Percentiles rank a stretch among this genome's conserved stretches.
Evolutionary conservation across 139 green algal genomes (phyloP).

Genomic region (Micractinium conductrix): DNA sequence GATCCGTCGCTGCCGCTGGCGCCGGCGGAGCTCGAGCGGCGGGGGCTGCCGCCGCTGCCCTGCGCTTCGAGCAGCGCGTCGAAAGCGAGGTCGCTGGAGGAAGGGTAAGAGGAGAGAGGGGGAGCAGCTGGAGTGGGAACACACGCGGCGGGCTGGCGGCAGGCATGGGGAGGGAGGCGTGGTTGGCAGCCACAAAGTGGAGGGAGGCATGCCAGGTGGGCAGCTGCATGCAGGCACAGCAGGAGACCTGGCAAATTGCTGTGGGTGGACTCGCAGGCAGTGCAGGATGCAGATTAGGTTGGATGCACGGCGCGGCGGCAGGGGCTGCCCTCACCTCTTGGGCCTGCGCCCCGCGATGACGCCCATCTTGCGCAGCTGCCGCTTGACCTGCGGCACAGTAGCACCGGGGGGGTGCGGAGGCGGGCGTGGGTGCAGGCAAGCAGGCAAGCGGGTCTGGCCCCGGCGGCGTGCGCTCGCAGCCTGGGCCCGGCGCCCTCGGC

Average conservation of each 20-base stretch:
- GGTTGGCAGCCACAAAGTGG: neutral
- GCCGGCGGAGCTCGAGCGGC: neutral
- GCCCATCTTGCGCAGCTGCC: slow-evolving; percentile 19
- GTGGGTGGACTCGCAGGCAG: neutral
- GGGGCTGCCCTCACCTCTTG: neutral
- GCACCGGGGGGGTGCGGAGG: no score
- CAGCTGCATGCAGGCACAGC: neutral
- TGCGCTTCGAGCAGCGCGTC: slow-evolving; percentile 8
- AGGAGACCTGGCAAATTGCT: no score
- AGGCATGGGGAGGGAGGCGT: no score
- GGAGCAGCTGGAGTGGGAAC: neutral
- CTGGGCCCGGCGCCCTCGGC: no score
- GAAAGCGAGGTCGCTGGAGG: slow-evolving; percentile 7
- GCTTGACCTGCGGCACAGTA: slow-evolving; percentile 5
- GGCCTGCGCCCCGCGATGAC: neutral
- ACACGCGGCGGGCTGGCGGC: neutral
- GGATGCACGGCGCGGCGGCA: neutral
- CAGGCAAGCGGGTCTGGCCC: no score
- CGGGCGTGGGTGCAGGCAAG: no score
- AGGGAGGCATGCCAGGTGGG: neutral
- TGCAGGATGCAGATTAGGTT: no score
- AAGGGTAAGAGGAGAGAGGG: neutral
- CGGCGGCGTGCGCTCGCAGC: no score
- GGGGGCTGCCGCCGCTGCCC: neutral
- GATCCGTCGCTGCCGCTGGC: neutral